Evolutionary conservation across 495 filamentous ascomycete genomes (phyloP), one percentile per base, ranked within the genome.

Genomic region (Immersiella caudata): DNA sequence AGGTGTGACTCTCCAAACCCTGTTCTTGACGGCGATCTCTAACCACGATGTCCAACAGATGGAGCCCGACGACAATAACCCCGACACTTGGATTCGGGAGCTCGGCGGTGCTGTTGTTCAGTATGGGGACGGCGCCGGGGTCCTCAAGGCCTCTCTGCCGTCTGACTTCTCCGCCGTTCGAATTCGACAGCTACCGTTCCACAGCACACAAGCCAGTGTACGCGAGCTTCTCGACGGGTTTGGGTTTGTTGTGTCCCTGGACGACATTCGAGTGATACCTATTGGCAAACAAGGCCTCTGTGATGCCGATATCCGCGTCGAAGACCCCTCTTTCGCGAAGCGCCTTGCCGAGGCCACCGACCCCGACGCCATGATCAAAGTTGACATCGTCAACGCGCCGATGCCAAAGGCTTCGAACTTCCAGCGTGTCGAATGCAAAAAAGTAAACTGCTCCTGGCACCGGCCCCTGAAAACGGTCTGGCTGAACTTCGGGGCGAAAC

Each of bases 361-460:
- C 16, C 14, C 66, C 0, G 26, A 58, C 0, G 1, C 6, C 14
- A 8, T 2, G 4, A 20, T 65, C 65, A 68, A 46, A 26, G 73
- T 65, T 5, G 64, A 64, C 8, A 22, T 35, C 0, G 61, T 75
- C 27, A 49, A 63, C 27, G 52, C 52, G 1, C 67, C 70, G 1
- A 69, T 76, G 61, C 63, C 66, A 0, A 55, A 56, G 0, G 70
- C 66, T 2, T 71, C 71, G 2, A 70, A 60, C 29, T 57, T 55
- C 22, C 68, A 69, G 14, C 67, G 70, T 0, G 68, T 79, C 0
- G 77, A 79, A 20, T 74, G 73, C 55, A 73, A 64, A 36, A 77
- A 71, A 12, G 67, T 80, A 0, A 68, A 71, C 56, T 70, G 68
- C 26, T 78, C 77, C 11, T 80, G 78, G 78, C 68, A 73, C 57